phyloP scores from a whole-genome alignment of 805 yeast genomes.

The Candida hungchunana region DNA sequence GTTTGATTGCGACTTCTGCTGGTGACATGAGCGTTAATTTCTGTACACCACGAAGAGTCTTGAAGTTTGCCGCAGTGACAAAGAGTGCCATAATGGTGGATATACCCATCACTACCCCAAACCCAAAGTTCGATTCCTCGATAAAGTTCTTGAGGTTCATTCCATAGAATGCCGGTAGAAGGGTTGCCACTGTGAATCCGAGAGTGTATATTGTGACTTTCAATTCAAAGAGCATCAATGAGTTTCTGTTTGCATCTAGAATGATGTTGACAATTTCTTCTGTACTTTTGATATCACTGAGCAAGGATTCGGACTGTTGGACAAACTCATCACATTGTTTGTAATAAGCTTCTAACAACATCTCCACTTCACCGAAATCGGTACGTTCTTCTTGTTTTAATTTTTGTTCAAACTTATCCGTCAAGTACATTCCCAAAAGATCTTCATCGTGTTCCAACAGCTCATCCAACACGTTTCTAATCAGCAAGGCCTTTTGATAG shows the following conservation, averaged over 20 bases:
- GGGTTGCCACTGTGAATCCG: conserved; percentile 80
- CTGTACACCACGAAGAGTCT: conserved; percentile 56
- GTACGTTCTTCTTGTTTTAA: conserved; percentile 14
- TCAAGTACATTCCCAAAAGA: conserved; percentile 71
- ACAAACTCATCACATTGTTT: conserved; percentile 91
- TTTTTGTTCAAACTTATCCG: conserved; percentile 31
- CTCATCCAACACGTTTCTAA: conserved; percentile 79
- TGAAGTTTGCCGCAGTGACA: conserved; percentile 54
- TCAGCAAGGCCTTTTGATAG: conserved; percentile 69
- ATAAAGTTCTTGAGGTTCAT: conserved; percentile 79
- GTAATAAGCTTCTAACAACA: conserved; percentile 83
- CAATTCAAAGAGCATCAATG: conserved; percentile 81
- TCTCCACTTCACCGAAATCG: conserved; percentile 73
- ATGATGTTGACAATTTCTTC: conserved; percentile 92
- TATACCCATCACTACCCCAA: conserved; percentile 48
- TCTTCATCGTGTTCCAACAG: conserved; percentile 84
- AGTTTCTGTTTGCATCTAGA: conserved; percentile 85
- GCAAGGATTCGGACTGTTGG: conserved; percentile 80
- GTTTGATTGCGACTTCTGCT: conserved; percentile 1
- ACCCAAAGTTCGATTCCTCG: conserved; percentile 64
- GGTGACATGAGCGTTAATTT: conserved; percentile 55
- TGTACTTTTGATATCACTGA: conserved; percentile 81
- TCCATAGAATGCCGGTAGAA: conserved; percentile 85
- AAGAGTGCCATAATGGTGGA: conserved; percentile 51
- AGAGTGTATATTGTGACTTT: conserved; percentile 79